Percentiles rank a stretch among this genome's conserved stretches.
phyloP scores from a whole-genome alignment of 148 eudicot genomes.

The Arbutus unedo region DNA sequence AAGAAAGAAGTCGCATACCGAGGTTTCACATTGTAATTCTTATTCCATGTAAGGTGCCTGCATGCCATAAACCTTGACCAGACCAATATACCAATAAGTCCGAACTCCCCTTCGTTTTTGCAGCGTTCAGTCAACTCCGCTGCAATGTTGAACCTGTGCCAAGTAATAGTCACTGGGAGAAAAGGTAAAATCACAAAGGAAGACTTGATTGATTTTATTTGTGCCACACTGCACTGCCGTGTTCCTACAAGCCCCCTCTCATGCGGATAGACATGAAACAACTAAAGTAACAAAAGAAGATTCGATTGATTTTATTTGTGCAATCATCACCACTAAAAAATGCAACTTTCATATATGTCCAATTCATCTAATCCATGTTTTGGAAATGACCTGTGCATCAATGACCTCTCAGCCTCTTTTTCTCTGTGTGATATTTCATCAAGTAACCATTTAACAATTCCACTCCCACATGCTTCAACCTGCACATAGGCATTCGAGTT shows the following conservation, averaged over 20 bases:
- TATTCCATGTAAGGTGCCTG: conserved; percentile 16
- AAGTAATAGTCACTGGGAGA: neutral
- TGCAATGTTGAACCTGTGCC: conserved; percentile 16
- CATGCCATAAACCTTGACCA: conserved; percentile 17
- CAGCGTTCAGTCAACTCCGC: conserved; percentile 12
- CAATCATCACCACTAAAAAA: neutral
- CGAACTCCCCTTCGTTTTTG: conserved; percentile 11
- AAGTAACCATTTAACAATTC: conserved; percentile 21
- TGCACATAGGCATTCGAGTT: neutral
- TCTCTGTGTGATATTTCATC: conserved; percentile 20
- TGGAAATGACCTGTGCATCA: conserved; percentile 12
- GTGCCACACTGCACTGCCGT: neutral
- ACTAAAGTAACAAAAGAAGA: neutral
- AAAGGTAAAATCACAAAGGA: neutral
- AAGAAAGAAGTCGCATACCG: neutral
- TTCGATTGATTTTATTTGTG: neutral
- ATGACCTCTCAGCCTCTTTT: conserved; percentile 16
- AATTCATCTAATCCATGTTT: neutral
- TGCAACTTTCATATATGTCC: neutral
- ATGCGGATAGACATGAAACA: neutral
- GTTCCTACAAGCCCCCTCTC: neutral
- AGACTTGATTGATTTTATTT: too few species aligned
- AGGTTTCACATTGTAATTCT: conserved; percentile 16
- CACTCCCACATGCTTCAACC: conserved; percentile 10
- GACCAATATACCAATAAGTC: conserved; percentile 11